These are phyloP conservation scores for Aegilops bicornis DNA, from an alignment of 176 grass and related monocot genomes.

Conservation along the genomic window DNA sequence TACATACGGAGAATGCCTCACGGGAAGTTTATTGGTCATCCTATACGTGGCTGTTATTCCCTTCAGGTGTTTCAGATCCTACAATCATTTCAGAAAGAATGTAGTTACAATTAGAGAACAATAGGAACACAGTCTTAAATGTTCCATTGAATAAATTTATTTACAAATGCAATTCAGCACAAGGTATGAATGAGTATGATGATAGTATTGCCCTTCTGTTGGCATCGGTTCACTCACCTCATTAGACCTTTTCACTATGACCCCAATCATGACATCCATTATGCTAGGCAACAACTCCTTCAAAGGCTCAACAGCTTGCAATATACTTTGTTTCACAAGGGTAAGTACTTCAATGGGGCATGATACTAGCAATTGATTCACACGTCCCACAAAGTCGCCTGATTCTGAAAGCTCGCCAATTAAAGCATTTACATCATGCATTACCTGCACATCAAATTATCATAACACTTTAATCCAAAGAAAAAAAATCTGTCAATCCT, in stretches of 20 bases:
- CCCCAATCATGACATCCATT: slow-evolving; percentile 84
- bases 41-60: slow-evolving; percentile 97
- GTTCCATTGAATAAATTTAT: background rate
- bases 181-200: background rate
- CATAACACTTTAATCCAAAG: slow-evolving; percentile 8
- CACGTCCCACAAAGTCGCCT: slow-evolving; percentile 54
- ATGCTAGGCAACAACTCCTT: slow-evolving; percentile 66
- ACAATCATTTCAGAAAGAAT: slow-evolving; percentile 17
- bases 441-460: slow-evolving; percentile 60
- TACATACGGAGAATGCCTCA: slow-evolving; percentile 93
- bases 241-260: slow-evolving; percentile 86
- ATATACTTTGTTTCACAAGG: slow-evolving; percentile 84
- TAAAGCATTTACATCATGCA: slow-evolving; percentile 72
- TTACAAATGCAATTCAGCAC: background rate
- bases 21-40: slow-evolving; percentile 96
- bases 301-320: slow-evolving; percentile 69
- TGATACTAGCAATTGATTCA: slow-evolving; percentile 61
- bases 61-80: slow-evolving; percentile 95
- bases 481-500: background rate
- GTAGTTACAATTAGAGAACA: slow-evolving; percentile 15
- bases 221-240: slow-evolving; percentile 54
- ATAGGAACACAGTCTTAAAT: background rate
- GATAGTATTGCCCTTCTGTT: background rate
- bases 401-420: slow-evolving; percentile 71
- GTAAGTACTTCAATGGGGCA: slow-evolving; percentile 70